Percentiles rank a stretch among this genome's conserved stretches.
Evolutionary conservation across 2,329 filamentous ascomycete genomes (phyloP).

Genomic region (Pestalotiopsis sp.): DNA sequence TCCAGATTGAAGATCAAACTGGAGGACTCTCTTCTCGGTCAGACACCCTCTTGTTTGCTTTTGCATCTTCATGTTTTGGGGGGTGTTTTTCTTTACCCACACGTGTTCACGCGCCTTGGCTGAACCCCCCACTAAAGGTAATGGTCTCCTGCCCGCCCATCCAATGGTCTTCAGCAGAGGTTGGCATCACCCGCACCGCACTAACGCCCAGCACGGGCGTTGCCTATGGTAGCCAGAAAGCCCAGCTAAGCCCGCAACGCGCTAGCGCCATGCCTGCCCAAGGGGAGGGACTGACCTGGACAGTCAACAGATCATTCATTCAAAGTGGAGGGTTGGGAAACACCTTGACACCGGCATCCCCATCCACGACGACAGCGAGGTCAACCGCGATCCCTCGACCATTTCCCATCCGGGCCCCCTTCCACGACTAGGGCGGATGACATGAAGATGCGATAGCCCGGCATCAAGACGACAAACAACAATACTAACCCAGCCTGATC

Average conservation of each 20-base stretch:
- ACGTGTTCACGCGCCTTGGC: neutral
- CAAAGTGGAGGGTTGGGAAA: constrained; percentile 9
- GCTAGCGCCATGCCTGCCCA: constrained; percentile 23
- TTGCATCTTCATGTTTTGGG: neutral
- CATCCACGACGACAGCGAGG: neutral
- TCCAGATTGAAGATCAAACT: neutral
- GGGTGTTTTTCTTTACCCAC: neutral
- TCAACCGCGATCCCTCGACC: neutral
- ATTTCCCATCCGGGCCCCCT: neutral
- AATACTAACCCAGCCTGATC: neutral
- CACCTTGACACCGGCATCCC: neutral
- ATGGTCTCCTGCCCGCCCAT: neutral
- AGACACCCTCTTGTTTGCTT: neutral
- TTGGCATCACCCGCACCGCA: neutral
- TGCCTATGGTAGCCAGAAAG: constrained; percentile 32
- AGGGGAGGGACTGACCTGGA: constrained; percentile 25
- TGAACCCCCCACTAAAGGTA: neutral
- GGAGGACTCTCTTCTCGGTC: neutral
- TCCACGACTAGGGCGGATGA: constrained; percentile 8
- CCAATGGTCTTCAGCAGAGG: neutral
- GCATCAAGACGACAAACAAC: constrained; percentile 4
- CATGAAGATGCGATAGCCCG: constrained; percentile 3
- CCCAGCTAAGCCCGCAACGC: neutral
- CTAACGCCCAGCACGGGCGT: constrained; percentile 3
- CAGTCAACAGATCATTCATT: constrained; percentile 2